phyloP scores from a whole-genome alignment of 2,329 filamentous ascomycete species.

The Sphaerostilbella broomeana region DNA sequence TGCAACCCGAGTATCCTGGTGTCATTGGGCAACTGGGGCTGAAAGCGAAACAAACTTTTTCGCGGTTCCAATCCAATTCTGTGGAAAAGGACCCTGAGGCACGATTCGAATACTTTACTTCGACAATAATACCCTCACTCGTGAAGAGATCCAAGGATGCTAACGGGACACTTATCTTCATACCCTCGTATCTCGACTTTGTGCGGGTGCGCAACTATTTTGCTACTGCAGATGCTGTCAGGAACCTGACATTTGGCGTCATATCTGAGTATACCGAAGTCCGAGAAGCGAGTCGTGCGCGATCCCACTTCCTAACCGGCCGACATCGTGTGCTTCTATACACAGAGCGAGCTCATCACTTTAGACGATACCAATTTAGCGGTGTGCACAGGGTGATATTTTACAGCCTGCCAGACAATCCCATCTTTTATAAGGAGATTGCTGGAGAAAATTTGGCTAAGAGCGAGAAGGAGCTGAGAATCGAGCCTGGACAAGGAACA shows the following conservation, averaged over 20 bases:
- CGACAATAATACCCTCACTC: constrained; percentile 69
- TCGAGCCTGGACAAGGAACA: constrained; percentile 53
- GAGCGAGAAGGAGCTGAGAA: constrained; percentile 50
- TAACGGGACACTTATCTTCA: constrained; percentile 73
- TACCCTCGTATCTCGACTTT: constrained; percentile 93
- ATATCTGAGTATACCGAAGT: constrained; percentile 84
- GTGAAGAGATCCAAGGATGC: constrained; percentile 59
- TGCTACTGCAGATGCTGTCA: constrained; percentile 57
- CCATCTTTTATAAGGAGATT: constrained; percentile 71
- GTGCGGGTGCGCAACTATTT: constrained; percentile 90
- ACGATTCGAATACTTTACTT: constrained; percentile 85
- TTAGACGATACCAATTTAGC: constrained; percentile 75
- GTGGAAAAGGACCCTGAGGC: constrained; percentile 75
- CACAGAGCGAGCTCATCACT: constrained; percentile 94
- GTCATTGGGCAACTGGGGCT: constrained; percentile 67
- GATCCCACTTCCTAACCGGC: constrained; percentile 80
- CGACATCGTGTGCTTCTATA: constrained; percentile 81
- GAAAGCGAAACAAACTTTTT: constrained; percentile 79
- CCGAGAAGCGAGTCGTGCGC: constrained; percentile 72
- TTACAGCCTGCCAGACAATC: constrained; percentile 87
- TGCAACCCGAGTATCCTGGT: constrained; percentile 62
- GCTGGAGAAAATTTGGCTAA: constrained; percentile 58
- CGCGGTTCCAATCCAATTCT: constrained; percentile 67
- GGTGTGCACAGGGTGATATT: constrained; percentile 82
- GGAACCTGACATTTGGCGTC: constrained; percentile 56